Base-by-base conservation (phyloP, 2,329 filamentous ascomycete genomes). In the Colletotrichum paranaense region DNA sequence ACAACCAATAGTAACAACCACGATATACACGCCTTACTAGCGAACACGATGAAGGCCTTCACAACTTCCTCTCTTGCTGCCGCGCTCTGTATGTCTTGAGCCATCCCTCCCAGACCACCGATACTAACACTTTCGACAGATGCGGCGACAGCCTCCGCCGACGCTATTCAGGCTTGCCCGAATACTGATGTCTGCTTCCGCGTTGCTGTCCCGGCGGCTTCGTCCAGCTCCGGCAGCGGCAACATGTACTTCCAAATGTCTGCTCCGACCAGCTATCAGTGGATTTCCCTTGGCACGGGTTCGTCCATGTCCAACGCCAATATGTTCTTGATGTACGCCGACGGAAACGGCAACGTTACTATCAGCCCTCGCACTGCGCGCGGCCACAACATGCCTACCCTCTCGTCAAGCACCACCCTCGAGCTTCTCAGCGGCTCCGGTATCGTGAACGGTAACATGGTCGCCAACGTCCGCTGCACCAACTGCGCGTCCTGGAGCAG, bases 241-340 rank as follows among this genome's bases (percentile, higher is more conserved):
- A 89, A 90, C 78, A 84, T 92, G 67, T 92, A 90, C 79, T 86
- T 92, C 75, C 90, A 91, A 77, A 84, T 93, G 68, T 82, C 82
- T n/a, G 89, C 89, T 4, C 88, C 89, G 1, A 83, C 84, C 2
- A 82, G 81, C 6, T 88, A 88, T 78, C 77, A 80, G 72, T 93
- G 91, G 91, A 85, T 91, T 19, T 88, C 84, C 9, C 82, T 92
- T 22, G 91, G 89, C 35, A 89, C 88, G 38, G 91, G 91, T 58
- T 76, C 78, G 0, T 72, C 75, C 55, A 93, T 93, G 91, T 53
- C 79, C 16, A 88, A 86, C 38, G 80, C 90, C 62, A 88, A 90
- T 78, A 91, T 92, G 70, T 92, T 93, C 78, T 75, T 93, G 77
- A 84, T 92, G 76, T 93, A 93, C 79, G 81, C 88, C 58, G 85